Evolutionary conservation across 2,329 filamentous ascomycete species (phyloP).

Genomic region (Phoma sp.): DNA sequence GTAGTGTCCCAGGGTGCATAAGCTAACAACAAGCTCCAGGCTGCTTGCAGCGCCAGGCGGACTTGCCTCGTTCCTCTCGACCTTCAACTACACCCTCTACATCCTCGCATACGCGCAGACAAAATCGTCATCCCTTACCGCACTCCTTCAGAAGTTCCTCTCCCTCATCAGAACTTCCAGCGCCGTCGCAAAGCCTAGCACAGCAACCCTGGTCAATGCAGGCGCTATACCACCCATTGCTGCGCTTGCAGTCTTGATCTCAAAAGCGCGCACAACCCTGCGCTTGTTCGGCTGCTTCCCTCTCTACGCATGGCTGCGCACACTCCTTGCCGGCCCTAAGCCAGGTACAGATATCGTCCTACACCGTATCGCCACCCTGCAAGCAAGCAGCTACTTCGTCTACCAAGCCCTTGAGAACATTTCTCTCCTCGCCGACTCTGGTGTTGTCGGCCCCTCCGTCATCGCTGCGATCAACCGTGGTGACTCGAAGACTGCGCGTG

Average conservation of each 20-base stretch:
- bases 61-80: conserved; percentile 55
- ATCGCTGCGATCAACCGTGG: conserved; percentile 50
- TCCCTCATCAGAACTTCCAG: conserved; percentile 43
- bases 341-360: conserved; percentile 52
- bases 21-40: conserved; percentile 32
- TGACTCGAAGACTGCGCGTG: conserved; percentile 40
- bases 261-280: conserved; percentile 53
- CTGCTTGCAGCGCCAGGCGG: conserved; percentile 55
- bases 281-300: conserved; percentile 54
- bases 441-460: conserved; percentile 46
- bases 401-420: conserved; percentile 57
- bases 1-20: conserved; percentile 6
- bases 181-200: conserved; percentile 31
- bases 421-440: conserved; percentile 52
- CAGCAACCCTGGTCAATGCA: conserved; percentile 34
- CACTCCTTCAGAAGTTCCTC: conserved; percentile 40
- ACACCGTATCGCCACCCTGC: conserved; percentile 51
- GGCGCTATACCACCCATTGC: conserved; percentile 42
- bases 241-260: conserved; percentile 50
- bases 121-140: conserved; percentile 44
- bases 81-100: conserved; percentile 57
- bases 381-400: conserved; percentile 52
- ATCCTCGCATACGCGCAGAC: conserved; percentile 54
- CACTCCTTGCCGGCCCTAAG: conserved; percentile 52
- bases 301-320: conserved; percentile 55